Evolutionary conservation across 345 rosid genomes (phyloP).

Genomic region (Aquilaria malaccensis): DNA sequence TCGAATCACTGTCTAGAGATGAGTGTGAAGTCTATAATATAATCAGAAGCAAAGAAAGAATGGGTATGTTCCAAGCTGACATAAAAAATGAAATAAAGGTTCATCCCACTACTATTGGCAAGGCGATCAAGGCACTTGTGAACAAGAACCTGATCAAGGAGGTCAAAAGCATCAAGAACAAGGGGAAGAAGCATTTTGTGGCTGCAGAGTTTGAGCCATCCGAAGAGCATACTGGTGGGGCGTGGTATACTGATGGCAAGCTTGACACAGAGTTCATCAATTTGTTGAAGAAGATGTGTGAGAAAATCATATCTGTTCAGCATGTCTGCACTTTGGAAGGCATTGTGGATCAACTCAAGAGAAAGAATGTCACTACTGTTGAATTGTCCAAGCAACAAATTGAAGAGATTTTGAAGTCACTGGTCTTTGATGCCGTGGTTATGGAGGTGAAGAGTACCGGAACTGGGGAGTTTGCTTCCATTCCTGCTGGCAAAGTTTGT

Average conservation of each 20-base stretch:
- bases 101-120: slow-evolving; percentile 21
- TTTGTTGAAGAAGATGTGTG: slow-evolving; percentile 33
- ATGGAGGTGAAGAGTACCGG: slow-evolving; percentile 63
- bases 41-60: slow-evolving; percentile 49
- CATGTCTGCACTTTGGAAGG: slow-evolving; percentile 49
- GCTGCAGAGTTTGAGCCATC: slow-evolving; percentile 64
- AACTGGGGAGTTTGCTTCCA: slow-evolving; percentile 36
- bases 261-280: slow-evolving; percentile 42
- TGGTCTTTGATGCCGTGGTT: slow-evolving; percentile 61
- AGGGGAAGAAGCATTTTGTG: slow-evolving; percentile 43
- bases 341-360: slow-evolving; percentile 25
- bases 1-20: slow-evolving; percentile 30
- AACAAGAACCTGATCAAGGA: slow-evolving; percentile 49
- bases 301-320: slow-evolving; percentile 19
- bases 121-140: slow-evolving; percentile 38
- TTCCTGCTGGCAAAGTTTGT: slow-evolving; percentile 46
- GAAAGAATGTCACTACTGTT: slow-evolving; percentile 21
- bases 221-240: slow-evolving; percentile 65
- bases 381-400: slow-evolving; percentile 35
- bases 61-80: slow-evolving; percentile 47
- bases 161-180: slow-evolving; percentile 53
- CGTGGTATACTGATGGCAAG: slow-evolving; percentile 62
- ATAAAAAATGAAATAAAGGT: slow-evolving; percentile 40
- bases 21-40: slow-evolving; percentile 35
- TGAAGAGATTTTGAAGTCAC: slow-evolving; percentile 50